phyloP scores from a whole-genome alignment of 441 rosid genomes.

The Gossypium schwendimanii region DNA sequence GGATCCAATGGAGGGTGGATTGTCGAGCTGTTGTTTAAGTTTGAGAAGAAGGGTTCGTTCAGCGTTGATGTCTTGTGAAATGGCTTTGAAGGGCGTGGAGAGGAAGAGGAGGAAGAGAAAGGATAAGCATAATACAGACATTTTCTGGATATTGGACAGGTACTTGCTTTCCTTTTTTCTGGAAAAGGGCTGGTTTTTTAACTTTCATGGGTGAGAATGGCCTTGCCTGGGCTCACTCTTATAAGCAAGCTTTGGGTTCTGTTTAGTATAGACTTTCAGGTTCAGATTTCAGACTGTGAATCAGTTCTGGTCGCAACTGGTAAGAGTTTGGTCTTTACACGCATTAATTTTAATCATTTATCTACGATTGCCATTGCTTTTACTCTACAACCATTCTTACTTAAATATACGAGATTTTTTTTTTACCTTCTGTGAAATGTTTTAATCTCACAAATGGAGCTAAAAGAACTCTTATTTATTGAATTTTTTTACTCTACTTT shows the following conservation, averaged over 20 bases:
- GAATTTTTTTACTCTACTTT: too few species aligned
- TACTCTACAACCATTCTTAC: neutral
- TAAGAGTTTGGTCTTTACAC: neutral
- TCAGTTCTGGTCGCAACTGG: neutral
- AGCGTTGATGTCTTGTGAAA: conserved; percentile 31
- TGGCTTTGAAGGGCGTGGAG: conserved; percentile 33
- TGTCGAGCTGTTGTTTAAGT: conserved; percentile 44
- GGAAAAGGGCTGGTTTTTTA: neutral
- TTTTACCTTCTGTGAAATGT: too few species aligned
- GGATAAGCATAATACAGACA: conserved; percentile 17
- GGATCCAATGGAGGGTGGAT: conserved; percentile 41
- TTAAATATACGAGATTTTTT: neutral
- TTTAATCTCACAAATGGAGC: too few species aligned
- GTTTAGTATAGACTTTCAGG: neutral
- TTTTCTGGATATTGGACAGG: neutral
- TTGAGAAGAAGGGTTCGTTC: conserved; percentile 42
- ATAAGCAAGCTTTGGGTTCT: neutral
- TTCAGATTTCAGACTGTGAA: neutral
- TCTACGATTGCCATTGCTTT: neutral
- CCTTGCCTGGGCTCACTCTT: neutral
- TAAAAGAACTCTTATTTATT: too few species aligned
- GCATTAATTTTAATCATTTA: neutral
- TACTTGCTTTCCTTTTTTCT: neutral
- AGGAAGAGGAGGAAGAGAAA: conserved; percentile 27
- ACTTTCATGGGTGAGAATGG: neutral